Evolutionary conservation across 805 yeast genomes (phyloP), one percentile per base, ranked within the genome.

Genomic region (Ogataea pini): DNA sequence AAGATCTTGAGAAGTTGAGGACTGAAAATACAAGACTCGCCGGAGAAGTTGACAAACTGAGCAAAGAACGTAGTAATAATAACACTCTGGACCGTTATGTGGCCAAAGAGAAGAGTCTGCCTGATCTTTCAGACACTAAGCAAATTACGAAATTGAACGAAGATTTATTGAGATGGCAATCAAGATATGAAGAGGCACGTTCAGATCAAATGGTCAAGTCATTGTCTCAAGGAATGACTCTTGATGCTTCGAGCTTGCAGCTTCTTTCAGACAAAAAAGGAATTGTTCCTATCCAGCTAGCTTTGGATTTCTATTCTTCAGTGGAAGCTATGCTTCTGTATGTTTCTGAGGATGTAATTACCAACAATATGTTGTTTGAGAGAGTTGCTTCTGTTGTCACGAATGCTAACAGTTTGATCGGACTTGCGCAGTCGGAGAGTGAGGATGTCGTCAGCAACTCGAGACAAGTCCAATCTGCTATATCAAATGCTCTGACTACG

Each of bases 401-500:
- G 5, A 42, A 67, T n/a, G 76, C 76, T 4, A 75, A 73, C 58
- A 27, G 32, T 1, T 49, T 65, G 13, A 70, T 68, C 36, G 63
- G 70, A 34, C 72, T 75, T 1, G 59, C 65, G 4, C 69, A 68
- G 20, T 65, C 70, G 7, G 69, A 64, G 9, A 37, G 41, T 13
- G 47, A 48, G 12, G 48, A 43, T 7, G 45, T 59, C 7, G 63
- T 45, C 59, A 72, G 48, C 72, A 78, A 49, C 67, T 72, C 61
- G 65, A 82, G 36, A 63, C 72, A 37, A 60, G 72, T 87, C 4
- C 79, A 84, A 47, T 84, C 85, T 38, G 76, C 92, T 0, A 77
- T 86, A 19, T 80, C 90, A 14, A 89, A 86, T 65, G 78, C 83
- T 0, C 80, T 92, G 36, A 83, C 96, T 3, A 76, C 89, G 1